Conservation (phyloP, 495 filamentous ascomycete genomes). For the Amorphotheca resinae region DNA sequence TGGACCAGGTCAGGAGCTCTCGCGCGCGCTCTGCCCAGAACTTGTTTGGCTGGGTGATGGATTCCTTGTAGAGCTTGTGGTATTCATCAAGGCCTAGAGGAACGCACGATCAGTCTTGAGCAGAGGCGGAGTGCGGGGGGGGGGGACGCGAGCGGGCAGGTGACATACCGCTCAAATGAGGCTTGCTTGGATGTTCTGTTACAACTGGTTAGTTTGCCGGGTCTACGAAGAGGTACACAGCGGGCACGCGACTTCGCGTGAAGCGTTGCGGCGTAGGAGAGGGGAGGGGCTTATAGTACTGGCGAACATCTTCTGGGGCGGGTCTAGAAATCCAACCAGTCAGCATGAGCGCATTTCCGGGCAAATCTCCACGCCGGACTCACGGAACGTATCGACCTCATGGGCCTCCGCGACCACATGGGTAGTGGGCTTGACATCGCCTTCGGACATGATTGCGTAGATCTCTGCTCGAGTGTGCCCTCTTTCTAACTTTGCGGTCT, state of each 20-base stretch:
- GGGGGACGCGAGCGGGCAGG: neutral
- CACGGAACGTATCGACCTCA: conserved; percentile 71
- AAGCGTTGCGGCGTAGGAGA: too few relatives aligned
- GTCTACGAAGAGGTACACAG: too few relatives aligned
- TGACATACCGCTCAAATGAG: conserved; percentile 38
- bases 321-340: conserved; percentile 28
- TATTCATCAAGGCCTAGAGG: conserved; percentile 71
- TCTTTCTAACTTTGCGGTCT: too few relatives aligned
- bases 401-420: conserved; percentile 76
- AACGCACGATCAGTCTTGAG: too few relatives aligned
- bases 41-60: conserved; percentile 76
- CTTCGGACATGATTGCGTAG: conserved; percentile 61
- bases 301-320: conserved; percentile 45
- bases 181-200: conserved; percentile 46
- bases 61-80: conserved; percentile 88
- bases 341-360: conserved; percentile 2
- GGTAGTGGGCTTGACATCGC: conserved; percentile 37
- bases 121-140: neutral
- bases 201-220: conserved; percentile 8
- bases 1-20: conserved; percentile 81
- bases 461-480: too few relatives aligned
- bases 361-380: conserved; percentile 15
- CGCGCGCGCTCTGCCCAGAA: conserved; percentile 85
- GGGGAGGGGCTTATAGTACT: too few relatives aligned
- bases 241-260: too few relatives aligned